These are phyloP conservation scores for Schizopora paradoxa DNA, from an alignment of 1,284 basidiomycete genomes.

Conservation along the genomic window DNA sequence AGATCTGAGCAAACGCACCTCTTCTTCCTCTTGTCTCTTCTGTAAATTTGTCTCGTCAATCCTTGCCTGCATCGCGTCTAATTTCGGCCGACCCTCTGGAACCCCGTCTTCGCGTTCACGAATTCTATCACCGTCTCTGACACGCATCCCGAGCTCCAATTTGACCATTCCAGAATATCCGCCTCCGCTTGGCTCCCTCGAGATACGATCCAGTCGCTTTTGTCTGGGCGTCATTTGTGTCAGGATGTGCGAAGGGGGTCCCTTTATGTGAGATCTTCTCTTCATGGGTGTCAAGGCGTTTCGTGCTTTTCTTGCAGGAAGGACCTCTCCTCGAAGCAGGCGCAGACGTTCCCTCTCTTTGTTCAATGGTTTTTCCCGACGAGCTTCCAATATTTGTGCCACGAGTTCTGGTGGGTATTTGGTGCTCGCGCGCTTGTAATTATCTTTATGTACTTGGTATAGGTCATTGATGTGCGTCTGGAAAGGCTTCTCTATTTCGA, in stretches of 20 bases:
- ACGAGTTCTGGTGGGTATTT: slow-evolving; percentile 47
- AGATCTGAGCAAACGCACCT: neutral
- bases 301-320: too few relatives aligned
- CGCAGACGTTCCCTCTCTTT: slow-evolving; percentile 54
- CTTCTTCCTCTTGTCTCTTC: slow-evolving; percentile 24
- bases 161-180: slow-evolving; percentile 58
- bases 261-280: slow-evolving; percentile 39
- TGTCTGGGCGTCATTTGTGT: slow-evolving; percentile 44
- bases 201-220: slow-evolving; percentile 41
- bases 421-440: slow-evolving; percentile 35
- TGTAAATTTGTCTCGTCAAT: slow-evolving; percentile 40
- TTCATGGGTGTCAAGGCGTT: slow-evolving; percentile 41
- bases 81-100: slow-evolving; percentile 29
- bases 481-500: slow-evolving; percentile 22
- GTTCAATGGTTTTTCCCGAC: slow-evolving; percentile 52
- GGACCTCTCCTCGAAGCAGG: slow-evolving; percentile 56
- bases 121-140: too few relatives aligned
- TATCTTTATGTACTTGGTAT: slow-evolving; percentile 31
- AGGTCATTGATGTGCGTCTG: slow-evolving; percentile 25
- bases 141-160: slow-evolving; percentile 42
- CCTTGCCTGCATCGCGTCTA: slow-evolving; percentile 33
- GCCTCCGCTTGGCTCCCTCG: slow-evolving; percentile 50
- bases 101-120: slow-evolving; percentile 37
- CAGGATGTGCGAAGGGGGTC: slow-evolving; percentile 58
- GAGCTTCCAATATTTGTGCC: slow-evolving; percentile 44